Percentiles rank a stretch among this genome's conserved stretches.
Evolutionary conservation across 257 asterid genomes (phyloP).

Genomic region (Primulina eburnea): DNA sequence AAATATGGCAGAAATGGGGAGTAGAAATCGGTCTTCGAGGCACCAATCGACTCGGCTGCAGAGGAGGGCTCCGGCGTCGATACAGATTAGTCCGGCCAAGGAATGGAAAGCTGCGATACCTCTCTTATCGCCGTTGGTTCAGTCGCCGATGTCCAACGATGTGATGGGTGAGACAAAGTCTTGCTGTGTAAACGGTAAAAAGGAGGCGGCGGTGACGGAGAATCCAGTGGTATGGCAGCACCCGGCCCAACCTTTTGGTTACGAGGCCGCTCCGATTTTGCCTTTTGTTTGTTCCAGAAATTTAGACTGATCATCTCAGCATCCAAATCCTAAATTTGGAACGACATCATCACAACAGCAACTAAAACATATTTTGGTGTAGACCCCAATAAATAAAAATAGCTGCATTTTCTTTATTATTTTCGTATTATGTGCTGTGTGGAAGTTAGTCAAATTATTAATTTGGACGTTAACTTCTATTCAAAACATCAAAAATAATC

Average conservation of each 20-base stretch:
- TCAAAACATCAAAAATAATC: too few relatives aligned
- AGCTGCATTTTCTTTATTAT: too few relatives aligned
- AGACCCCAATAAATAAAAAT: too few relatives aligned
- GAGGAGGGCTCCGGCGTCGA: conserved; percentile 64
- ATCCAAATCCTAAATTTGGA: too few relatives aligned
- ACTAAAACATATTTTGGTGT: too few relatives aligned
- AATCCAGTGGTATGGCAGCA: conserved; percentile 44
- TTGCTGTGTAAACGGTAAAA: too few relatives aligned
- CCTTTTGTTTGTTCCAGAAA: conserved; percentile 56
- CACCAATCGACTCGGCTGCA: conserved; percentile 56
- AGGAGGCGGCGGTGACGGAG: too few relatives aligned
- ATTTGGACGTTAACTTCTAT: too few relatives aligned
- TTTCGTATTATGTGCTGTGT: too few relatives aligned
- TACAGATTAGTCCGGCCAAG: conserved; percentile 42
- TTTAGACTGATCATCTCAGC: not conserved
- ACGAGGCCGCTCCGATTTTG: conserved; percentile 44
- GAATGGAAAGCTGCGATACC: conserved; percentile 83
- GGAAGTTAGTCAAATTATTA: too few relatives aligned
- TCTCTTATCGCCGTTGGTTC: conserved; percentile 61
- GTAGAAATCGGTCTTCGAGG: conserved; percentile 30
- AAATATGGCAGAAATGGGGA: not conserved
- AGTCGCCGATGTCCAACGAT: conserved; percentile 44
- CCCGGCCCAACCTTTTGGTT: conserved; percentile 71
- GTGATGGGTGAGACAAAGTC: conserved; percentile 32
- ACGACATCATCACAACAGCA: too few relatives aligned